Conservation (phyloP, 805 yeast species). For the Hanseniaspora clermontiae region DNA sequence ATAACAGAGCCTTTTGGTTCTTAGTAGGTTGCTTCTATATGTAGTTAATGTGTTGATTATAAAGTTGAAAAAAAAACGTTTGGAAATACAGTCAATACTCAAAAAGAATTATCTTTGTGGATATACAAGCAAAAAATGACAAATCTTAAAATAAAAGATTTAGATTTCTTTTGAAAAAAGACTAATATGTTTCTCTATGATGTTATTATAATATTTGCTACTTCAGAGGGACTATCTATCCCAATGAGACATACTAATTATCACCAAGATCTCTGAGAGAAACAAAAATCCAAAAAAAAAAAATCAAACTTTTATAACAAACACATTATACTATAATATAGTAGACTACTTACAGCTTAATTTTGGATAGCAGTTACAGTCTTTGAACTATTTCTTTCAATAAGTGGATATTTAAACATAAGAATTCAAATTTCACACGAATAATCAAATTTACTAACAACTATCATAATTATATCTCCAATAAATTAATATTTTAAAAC, state of each 20-base stretch:
- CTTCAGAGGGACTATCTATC: constrained; percentile 73
- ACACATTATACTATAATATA: background rate
- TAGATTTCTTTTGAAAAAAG: background rate
- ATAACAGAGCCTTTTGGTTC: background rate
- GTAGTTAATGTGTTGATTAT: constrained; percentile 9
- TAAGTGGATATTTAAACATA: background rate
- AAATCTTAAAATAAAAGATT: no score
- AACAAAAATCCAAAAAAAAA: background rate
- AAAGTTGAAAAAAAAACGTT: background rate
- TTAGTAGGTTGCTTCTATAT: background rate
- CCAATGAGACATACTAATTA: constrained; percentile 80
- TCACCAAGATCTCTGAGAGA: constrained; percentile 98
- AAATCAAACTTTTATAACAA: constrained; percentile 18
- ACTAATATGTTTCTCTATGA: constrained; percentile 38
- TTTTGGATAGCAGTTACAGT: background rate
- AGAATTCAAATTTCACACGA: background rate
- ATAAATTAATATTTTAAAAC: constrained; percentile 17
- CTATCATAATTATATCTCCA: background rate
- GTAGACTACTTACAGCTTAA: background rate
- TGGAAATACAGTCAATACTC: background rate
- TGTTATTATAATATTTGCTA: constrained; percentile 84
- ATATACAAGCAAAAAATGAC: background rate
- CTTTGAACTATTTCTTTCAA: background rate
- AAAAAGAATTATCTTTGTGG: background rate
- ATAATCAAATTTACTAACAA: constrained; percentile 34